phyloP scores from a whole-genome alignment of 495 filamentous ascomycete genomes.

The Stereocaulon alpinum region DNA sequence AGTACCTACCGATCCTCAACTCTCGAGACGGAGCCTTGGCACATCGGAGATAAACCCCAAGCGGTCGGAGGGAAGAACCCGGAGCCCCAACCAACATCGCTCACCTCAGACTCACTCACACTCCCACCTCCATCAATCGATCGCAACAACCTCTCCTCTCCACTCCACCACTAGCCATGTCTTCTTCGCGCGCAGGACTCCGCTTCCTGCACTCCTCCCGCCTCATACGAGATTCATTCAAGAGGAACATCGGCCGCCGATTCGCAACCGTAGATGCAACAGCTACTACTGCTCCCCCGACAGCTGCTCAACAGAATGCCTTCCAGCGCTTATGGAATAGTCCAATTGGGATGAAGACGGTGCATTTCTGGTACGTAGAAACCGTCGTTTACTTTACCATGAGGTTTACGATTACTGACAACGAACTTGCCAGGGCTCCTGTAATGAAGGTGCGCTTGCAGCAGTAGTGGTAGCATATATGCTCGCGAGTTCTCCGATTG shows the following conservation, averaged over 20 bases:
- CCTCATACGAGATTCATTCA: slow-evolving; percentile 35
- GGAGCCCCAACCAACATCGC: not conserved
- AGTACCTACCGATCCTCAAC: not conserved
- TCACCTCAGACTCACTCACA: not conserved
- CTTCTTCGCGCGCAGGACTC: slow-evolving; percentile 40
- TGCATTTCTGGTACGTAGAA: slow-evolving; percentile 94
- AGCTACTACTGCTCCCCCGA: slow-evolving; percentile 38
- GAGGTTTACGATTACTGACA: no score
- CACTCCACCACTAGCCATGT: slow-evolving; percentile 19
- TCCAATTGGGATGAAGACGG: slow-evolving; percentile 82
- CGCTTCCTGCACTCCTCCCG: slow-evolving; percentile 41
- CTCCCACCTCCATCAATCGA: not conserved
- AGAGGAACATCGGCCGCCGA: slow-evolving; percentile 45
- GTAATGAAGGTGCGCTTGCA: slow-evolving; percentile 72
- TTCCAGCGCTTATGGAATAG: slow-evolving; percentile 75
- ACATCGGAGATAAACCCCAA: not conserved
- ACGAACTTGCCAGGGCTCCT: no score
- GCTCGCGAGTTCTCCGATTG: no score
- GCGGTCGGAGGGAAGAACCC: slow-evolving; percentile 1
- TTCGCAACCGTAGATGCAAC: slow-evolving; percentile 55
- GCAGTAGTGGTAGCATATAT: not conserved
- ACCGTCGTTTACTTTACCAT: no score
- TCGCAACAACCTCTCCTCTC: slow-evolving; percentile 1
- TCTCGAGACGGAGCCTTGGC: not conserved
- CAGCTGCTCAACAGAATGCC: slow-evolving; percentile 39